Base-by-base conservation (phyloP, 257 asterid genomes). In the Euphrasia confusa region DNA sequence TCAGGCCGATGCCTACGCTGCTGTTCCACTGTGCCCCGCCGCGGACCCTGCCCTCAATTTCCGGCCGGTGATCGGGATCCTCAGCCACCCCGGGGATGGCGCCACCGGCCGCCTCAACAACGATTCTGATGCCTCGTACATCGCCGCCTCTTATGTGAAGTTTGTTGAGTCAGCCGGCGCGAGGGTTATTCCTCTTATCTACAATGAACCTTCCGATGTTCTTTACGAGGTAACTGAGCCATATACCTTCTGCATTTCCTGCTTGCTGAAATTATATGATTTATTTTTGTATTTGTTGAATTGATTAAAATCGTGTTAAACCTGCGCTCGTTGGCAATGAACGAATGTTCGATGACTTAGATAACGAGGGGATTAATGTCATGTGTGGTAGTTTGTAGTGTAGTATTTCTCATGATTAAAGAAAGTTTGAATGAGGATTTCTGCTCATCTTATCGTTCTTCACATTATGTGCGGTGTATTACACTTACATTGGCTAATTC, bases 121-220 rank as follows among this genome's bases (percentile, higher is more conserved):
- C 66, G 87, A 77, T 2, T 77, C 89, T 0, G 52, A 77, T 58
- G 93, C 79, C 27, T 88, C 98, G 47, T 84, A 88, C 28, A 84
- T 91, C 39, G 98, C 95, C 3, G 96, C 95, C 12, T 91, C 97
- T 3, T 88, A 91, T 75, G 97, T 88, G 24, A 91, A 88, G 79
- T 88, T 91, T 66, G 92, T 77, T 8, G 98, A 91, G 64, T 79
- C 97, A 3, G 95, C 89, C 18, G 98, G 95, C 2, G 97, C 98
- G 55, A 83, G 98, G 72, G 98, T 84, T 69, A 79, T 91, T 75
- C 98, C 98, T 21, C 89, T 91, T 40, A 76, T 91, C 42, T 88
- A 71, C 54, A 85, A 91, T 45, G 98, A 91, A 65, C 94, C 95
- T 5, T 12, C 55, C 13, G 77, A 86, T 64, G 54, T 77, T 81